These are phyloP conservation scores for Teratosphaeria epicoccoides DNA, from an alignment of 2,329 filamentous ascomycete species.

Conservation along the genomic window DNA sequence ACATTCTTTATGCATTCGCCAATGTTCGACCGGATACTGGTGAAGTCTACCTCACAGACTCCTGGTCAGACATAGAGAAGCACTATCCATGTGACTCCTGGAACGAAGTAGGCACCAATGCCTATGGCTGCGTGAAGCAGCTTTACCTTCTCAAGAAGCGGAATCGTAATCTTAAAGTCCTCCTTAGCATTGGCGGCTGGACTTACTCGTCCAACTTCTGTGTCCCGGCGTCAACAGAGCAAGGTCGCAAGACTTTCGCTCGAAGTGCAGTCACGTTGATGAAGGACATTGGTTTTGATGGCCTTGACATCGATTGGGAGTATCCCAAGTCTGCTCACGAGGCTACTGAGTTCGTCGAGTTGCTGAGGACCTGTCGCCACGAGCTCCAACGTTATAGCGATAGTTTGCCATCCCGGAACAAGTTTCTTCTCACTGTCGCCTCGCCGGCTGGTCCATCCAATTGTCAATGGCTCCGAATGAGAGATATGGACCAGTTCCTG, in stretches of 20 bases:
- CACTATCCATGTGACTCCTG: constrained; percentile 59
- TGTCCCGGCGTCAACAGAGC: constrained; percentile 51
- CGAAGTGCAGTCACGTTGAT: constrained; percentile 62
- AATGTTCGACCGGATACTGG: constrained; percentile 71
- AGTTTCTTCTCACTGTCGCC: constrained; percentile 36
- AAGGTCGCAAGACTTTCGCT: constrained; percentile 56
- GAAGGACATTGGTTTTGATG: constrained; percentile 64
- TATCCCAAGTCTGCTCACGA: constrained; percentile 34
- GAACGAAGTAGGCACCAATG: constrained; percentile 55
- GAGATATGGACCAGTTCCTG: constrained; percentile 31
- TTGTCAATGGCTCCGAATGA: constrained; percentile 32
- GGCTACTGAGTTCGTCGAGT: constrained; percentile 29
- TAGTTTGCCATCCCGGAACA: constrained; percentile 24
- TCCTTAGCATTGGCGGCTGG: constrained; percentile 79
- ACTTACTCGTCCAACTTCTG: constrained; percentile 70
- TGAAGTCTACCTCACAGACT: constrained; percentile 63
- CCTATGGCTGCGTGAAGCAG: constrained; percentile 69
- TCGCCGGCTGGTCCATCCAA: constrained; percentile 35
- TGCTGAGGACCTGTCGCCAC: constrained; percentile 29
- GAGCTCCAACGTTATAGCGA: constrained; percentile 33
- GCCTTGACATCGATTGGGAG: constrained; percentile 41
- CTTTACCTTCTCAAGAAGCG: constrained; percentile 64
- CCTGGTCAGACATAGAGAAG: constrained; percentile 58
- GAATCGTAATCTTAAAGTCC: constrained; percentile 64
- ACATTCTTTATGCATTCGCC: constrained; percentile 84